phyloP scores from a whole-genome alignment of 1,139 yeast genomes.

The Candida freyschussii region DNA sequence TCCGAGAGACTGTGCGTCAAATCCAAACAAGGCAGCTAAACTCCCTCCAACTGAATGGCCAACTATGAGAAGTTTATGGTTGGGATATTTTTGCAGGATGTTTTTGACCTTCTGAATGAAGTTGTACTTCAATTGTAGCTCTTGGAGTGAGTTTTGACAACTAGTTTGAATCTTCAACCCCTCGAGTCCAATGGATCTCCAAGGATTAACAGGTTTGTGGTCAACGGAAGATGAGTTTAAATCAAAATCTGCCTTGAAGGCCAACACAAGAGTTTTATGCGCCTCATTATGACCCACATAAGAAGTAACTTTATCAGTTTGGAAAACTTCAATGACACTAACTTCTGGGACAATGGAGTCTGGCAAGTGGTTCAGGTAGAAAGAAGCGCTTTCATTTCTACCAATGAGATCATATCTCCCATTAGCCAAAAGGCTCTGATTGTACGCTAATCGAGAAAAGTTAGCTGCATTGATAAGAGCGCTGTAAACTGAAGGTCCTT shows the following conservation, averaged over 20 bases:
- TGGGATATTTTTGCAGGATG: slow-evolving; percentile 18
- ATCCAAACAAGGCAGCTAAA: slow-evolving; percentile 53
- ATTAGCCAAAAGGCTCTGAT: background rate
- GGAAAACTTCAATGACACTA: background rate
- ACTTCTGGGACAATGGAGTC: background rate
- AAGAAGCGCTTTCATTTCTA: background rate
- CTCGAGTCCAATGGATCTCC: background rate
- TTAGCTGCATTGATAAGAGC: slow-evolving; percentile 1
- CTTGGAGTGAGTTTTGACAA: background rate
- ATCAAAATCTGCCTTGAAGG: slow-evolving; percentile 1
- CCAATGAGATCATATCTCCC: background rate
- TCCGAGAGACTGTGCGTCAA: slow-evolving; percentile 52
- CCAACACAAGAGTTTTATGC: background rate
- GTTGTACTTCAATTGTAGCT: background rate
- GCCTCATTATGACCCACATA: background rate
- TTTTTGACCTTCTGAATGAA: slow-evolving; percentile 9
- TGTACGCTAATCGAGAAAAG: slow-evolving; percentile 1
- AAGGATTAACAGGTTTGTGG: background rate
- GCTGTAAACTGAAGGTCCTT: slow-evolving; percentile 1
- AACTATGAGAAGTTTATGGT: slow-evolving; percentile 45
- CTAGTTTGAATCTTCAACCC: slow-evolving; percentile 1
- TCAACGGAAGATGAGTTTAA: background rate
- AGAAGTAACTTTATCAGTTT: background rate
- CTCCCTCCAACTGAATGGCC: slow-evolving; percentile 81
- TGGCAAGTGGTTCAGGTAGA: background rate